Percentiles rank a stretch among this genome's conserved stretches.
Conservation (phyloP, 805 yeast genomes). For the Suhomyces tanzawaensis region DNA sequence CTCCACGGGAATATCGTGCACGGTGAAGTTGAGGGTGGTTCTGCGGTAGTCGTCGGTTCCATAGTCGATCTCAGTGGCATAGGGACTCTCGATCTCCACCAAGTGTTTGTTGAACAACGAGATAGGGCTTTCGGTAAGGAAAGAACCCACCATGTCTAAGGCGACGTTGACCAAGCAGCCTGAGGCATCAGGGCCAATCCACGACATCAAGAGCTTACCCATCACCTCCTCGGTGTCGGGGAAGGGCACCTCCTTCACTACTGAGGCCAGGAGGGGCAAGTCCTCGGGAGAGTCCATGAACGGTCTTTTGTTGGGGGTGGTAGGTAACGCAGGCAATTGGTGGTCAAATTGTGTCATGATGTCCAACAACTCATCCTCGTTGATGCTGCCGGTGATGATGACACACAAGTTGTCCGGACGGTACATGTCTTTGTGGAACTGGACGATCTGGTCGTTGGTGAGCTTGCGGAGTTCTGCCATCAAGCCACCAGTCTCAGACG, state of each 20-base stretch:
- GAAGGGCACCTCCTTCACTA: slow-evolving; percentile 59
- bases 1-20: slow-evolving; percentile 76
- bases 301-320: slow-evolving; percentile 53
- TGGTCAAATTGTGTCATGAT: slow-evolving; percentile 62
- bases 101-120: slow-evolving; percentile 69
- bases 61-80: slow-evolving; percentile 67
- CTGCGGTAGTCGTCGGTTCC: slow-evolving; percentile 72
- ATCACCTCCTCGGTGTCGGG: slow-evolving; percentile 87
- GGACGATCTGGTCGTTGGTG: slow-evolving; percentile 68
- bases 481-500: slow-evolving; percentile 92
- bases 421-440: slow-evolving; percentile 70
- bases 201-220: slow-evolving; percentile 70
- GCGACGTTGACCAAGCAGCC: slow-evolving; percentile 62
- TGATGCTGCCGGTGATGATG: slow-evolving; percentile 82
- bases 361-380: slow-evolving; percentile 65
- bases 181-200: slow-evolving; percentile 74
- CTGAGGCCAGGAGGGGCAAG: slow-evolving; percentile 38
- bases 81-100: slow-evolving; percentile 80
- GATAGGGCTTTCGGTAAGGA: slow-evolving; percentile 73
- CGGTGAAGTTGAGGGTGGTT: slow-evolving; percentile 54
- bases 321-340: slow-evolving; percentile 45
- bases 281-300: slow-evolving; percentile 67
- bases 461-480: slow-evolving; percentile 71
- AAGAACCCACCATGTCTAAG: slow-evolving; percentile 64
- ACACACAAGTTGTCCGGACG: slow-evolving; percentile 82